These are phyloP conservation scores for Rhododendron henanense DNA, from an alignment of 148 eudicot species.

Conservation along the genomic window DNA sequence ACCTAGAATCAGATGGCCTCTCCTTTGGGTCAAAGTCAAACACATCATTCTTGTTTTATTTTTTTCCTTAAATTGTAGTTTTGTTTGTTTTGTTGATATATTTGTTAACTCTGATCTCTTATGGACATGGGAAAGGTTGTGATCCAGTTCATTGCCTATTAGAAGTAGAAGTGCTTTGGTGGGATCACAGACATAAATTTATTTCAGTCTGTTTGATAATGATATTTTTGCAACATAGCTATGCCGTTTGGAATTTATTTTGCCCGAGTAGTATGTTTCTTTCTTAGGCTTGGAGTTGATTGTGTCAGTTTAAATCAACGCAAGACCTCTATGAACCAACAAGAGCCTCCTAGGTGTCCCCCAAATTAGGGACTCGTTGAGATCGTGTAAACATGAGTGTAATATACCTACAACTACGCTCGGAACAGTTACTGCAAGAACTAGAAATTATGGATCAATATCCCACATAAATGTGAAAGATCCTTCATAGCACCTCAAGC, in stretches of 20 bases:
- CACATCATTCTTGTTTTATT: background rate
- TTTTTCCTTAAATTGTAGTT: background rate
- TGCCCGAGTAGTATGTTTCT: background rate
- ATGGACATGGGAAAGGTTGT: background rate
- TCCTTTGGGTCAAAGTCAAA: background rate
- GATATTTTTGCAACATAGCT: background rate
- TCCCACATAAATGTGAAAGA: background rate
- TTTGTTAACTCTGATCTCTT: background rate
- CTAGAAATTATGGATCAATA: background rate
- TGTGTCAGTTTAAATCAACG: background rate
- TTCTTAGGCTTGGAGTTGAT: background rate
- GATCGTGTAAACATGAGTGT: background rate
- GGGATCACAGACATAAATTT: background rate
- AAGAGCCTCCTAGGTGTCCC: background rate
- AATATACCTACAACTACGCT: background rate
- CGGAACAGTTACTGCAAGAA: background rate
- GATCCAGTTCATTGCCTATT: background rate
- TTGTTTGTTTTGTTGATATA: background rate
- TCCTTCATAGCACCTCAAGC: background rate
- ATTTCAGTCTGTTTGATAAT: background rate
- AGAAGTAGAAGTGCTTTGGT: background rate
- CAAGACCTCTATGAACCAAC: background rate
- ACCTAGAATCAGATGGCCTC: background rate
- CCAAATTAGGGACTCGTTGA: background rate
- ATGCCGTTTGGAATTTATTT: background rate